Evolutionary conservation across 2,329 filamentous ascomycete genomes (phyloP).

Genomic region (Lizonia empirigonia): DNA sequence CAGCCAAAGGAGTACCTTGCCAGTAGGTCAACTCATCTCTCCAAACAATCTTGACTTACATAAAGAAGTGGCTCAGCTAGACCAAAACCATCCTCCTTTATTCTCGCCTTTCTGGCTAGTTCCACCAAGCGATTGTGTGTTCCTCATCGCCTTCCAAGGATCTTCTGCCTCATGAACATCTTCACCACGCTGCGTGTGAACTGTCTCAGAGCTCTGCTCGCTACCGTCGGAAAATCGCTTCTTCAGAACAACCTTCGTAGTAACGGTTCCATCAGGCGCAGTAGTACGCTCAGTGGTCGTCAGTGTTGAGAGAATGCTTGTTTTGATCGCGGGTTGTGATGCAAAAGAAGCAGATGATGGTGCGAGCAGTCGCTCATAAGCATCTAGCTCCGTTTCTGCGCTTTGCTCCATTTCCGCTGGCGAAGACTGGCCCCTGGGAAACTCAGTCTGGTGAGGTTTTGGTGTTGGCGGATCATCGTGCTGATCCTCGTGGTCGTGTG

Average conservation of each 20-base stretch:
- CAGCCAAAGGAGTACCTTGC: background rate
- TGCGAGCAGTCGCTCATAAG: constrained; percentile 58
- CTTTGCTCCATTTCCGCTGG: background rate
- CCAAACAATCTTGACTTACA: background rate
- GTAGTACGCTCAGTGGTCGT: constrained; percentile 63
- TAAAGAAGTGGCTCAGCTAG: constrained; percentile 7
- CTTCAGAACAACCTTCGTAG: constrained; percentile 63
- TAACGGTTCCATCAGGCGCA: constrained; percentile 62
- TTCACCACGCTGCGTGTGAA: constrained; percentile 51
- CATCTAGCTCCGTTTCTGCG: constrained; percentile 56
- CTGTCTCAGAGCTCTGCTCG: constrained; percentile 63
- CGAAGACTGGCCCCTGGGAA: background rate
- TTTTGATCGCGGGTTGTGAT: constrained; percentile 4
- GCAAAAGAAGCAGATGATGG: constrained; percentile 22
- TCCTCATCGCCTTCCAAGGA: constrained; percentile 20
- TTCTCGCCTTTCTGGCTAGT: constrained; percentile 15
- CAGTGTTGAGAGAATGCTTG: constrained; percentile 59
- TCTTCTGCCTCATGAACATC: constrained; percentile 12
- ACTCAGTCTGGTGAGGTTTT: constrained; percentile 20
- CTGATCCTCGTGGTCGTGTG: constrained; percentile 40
- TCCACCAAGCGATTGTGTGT: background rate
- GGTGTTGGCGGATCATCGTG: constrained; percentile 44
- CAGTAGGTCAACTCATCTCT: no score
- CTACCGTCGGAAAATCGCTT: constrained; percentile 65
- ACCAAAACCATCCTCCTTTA: constrained; percentile 44